A percentile compares a stretch with the other conserved stretches of the same genome.
phyloP scores from a whole-genome alignment of 495 filamentous ascomycete species.

The Aspergillus taichungensis region DNA sequence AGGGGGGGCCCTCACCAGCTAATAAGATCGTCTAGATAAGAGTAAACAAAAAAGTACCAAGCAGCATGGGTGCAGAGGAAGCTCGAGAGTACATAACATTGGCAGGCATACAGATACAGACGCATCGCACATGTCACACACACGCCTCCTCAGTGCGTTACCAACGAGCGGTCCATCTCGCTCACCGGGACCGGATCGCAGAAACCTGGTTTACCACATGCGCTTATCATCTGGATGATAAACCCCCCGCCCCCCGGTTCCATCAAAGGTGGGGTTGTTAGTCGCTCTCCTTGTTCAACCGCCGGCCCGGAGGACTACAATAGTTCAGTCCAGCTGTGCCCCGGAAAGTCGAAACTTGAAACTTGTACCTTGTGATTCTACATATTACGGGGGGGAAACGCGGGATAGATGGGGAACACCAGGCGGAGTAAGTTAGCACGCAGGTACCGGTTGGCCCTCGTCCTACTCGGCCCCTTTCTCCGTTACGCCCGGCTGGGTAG shows the following conservation, averaged over 20 bases:
- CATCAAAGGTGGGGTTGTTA: too few species aligned
- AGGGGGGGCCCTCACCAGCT: neutral
- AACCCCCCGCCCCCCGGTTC: too few species aligned
- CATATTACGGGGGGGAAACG: constrained; percentile 1
- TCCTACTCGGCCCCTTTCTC: constrained; percentile 2
- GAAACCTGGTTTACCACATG: too few species aligned
- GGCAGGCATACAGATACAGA: neutral
- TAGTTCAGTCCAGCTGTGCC: too few species aligned
- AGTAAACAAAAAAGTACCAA: constrained; percentile 5
- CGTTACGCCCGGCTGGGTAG: constrained; percentile 1
- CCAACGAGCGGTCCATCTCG: neutral
- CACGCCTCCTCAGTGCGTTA: neutral
- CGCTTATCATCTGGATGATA: too few species aligned
- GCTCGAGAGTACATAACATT: neutral
- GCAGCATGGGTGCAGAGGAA: neutral
- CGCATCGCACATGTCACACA: neutral
- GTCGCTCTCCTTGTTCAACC: neutral
- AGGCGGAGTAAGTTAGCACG: constrained; percentile 9
- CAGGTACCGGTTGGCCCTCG: constrained; percentile 14
- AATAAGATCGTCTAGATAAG: constrained; percentile 8
- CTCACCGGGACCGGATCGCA: too few species aligned
- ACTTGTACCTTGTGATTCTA: too few species aligned
- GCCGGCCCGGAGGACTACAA: neutral
- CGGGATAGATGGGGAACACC: constrained; percentile 10
- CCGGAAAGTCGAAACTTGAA: too few species aligned